These are phyloP conservation scores for Candida broadrunensis DNA, from an alignment of 805 yeast genomes.

Conservation along the genomic window DNA sequence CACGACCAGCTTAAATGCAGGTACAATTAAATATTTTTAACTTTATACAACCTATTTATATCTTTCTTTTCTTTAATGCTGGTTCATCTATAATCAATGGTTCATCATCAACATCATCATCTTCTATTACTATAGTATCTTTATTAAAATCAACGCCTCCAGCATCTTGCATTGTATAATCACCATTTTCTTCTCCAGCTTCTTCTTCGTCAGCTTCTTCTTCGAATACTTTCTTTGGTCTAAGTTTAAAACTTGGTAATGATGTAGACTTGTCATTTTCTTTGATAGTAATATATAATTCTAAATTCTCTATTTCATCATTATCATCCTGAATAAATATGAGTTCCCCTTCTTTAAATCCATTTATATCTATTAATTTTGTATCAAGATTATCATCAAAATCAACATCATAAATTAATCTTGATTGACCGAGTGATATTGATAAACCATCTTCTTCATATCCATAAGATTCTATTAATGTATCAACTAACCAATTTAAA, in stretches of 20 bases:
- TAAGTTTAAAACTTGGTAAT: conserved; percentile 11
- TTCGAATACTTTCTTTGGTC: conserved; percentile 10
- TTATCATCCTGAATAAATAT: conserved; percentile 78
- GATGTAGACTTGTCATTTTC: conserved; percentile 3
- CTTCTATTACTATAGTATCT: no score
- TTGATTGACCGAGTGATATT: conserved; percentile 54
- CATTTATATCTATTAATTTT: conserved; percentile 46
- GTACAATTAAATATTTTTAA: no score
- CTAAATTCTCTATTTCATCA: conserved; percentile 60
- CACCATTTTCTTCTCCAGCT: conserved; percentile 5
- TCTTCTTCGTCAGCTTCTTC: conserved; percentile 8
- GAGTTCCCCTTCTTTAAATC: conserved; percentile 58
- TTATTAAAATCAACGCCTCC: conserved; percentile 5
- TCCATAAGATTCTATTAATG: conserved; percentile 46
- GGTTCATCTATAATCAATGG: conserved; percentile 6
- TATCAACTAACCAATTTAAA: conserved; percentile 51
- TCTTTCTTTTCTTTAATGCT: conserved; percentile 6
- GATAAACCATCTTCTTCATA: conserved; percentile 54
- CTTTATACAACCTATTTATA: neutral
- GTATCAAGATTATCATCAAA: conserved; percentile 72
- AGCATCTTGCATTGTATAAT: conserved; percentile 6
- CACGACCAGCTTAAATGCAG: no score
- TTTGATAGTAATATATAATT: conserved; percentile 47
- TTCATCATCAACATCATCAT: conserved; percentile 12
- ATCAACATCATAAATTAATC: conserved; percentile 78